A percentile compares a stretch with the other conserved stretches of the same genome.
phyloP scores from a whole-genome alignment of 257 asterid genomes.

The Nyctanthes arbortristis region DNA sequence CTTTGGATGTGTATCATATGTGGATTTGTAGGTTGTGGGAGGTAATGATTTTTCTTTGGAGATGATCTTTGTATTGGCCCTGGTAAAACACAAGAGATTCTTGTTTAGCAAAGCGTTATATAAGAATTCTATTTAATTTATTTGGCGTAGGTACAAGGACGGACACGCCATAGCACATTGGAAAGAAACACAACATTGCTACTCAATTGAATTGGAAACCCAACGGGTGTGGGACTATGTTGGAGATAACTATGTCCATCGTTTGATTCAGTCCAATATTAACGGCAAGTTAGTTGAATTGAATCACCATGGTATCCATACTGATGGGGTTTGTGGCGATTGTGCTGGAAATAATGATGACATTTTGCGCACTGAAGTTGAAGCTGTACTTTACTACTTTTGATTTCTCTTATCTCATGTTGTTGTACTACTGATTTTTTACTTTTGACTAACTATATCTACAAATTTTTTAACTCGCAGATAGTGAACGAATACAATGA shows the following conservation, averaged over 20 bases:
- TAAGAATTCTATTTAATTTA: conserved; percentile 15
- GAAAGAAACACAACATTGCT: conserved; percentile 96
- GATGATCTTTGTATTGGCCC: conserved; percentile 19
- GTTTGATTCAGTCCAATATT: conserved; percentile 90
- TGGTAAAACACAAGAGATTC: conserved; percentile 24
- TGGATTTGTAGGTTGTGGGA: conserved; percentile 94
- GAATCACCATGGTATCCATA: conserved; percentile 59
- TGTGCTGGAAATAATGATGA: conserved; percentile 56
- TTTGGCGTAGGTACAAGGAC: conserved; percentile 58
- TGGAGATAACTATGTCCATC: conserved; percentile 97
- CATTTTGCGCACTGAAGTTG: conserved; percentile 63
- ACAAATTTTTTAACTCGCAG: conserved; percentile 43
- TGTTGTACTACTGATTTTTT: conserved; percentile 17
- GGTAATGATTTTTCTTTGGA: conserved; percentile 44
- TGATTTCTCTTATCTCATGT: conserved; percentile 7
- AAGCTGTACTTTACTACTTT: conserved; percentile 54
- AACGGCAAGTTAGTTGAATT: conserved; percentile 94
- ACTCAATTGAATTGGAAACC: conserved; percentile 95
- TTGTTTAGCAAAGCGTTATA: conserved; percentile 17
- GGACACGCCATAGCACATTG: conserved; percentile 87
- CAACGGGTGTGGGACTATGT: conserved; percentile 96
- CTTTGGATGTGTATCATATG: conserved; percentile 99
- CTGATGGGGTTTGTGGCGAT: conserved; percentile 46
- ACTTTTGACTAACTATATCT: conserved; percentile 18
- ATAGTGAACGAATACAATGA: conserved; percentile 89